These are phyloP conservation scores for Acacia confusa DNA, from an alignment of 306 rosid species.

Conservation along the genomic window DNA sequence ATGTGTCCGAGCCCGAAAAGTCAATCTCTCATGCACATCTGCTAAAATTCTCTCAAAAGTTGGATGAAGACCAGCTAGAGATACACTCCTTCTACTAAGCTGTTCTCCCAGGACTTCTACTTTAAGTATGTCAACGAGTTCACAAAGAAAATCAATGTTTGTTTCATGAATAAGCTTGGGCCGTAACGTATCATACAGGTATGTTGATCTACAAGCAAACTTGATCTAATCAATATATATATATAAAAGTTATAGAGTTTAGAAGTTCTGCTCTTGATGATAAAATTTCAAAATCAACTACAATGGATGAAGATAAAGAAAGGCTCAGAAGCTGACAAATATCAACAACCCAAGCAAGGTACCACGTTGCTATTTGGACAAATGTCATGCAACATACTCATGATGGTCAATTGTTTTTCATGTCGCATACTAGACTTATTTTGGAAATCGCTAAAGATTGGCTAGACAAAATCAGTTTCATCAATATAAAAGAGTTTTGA, in stretches of 20 bases:
- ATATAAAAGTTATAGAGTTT: not conserved
- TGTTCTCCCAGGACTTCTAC: conserved; percentile 92
- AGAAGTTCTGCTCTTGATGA: conserved; percentile 18
- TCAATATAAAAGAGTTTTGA: not conserved
- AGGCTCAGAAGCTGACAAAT: conserved; percentile 12
- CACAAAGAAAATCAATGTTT: conserved; percentile 87
- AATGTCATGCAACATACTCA: not conserved
- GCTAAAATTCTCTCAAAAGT: conserved; percentile 94
- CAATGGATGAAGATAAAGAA: not conserved
- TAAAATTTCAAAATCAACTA: conserved; percentile 13
- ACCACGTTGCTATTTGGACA: not conserved
- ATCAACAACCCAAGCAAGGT: conserved; percentile 10
- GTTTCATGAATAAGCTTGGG: conserved; percentile 97
- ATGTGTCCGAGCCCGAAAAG: conserved; percentile 96
- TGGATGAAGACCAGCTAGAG: conserved; percentile 83
- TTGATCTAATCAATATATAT: conserved; percentile 23
- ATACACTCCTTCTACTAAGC: conserved; percentile 69
- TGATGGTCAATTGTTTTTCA: not conserved
- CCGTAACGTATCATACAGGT: conserved; percentile 86
- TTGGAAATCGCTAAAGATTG: not conserved
- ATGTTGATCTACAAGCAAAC: conserved; percentile 73
- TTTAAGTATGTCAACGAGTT: conserved; percentile 94
- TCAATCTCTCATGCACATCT: conserved; percentile 92
- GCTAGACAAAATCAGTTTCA: conserved; percentile 12
- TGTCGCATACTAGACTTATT: not conserved